phyloP scores from a whole-genome alignment of 106 monocot species.

The Allium sativum region DNA sequence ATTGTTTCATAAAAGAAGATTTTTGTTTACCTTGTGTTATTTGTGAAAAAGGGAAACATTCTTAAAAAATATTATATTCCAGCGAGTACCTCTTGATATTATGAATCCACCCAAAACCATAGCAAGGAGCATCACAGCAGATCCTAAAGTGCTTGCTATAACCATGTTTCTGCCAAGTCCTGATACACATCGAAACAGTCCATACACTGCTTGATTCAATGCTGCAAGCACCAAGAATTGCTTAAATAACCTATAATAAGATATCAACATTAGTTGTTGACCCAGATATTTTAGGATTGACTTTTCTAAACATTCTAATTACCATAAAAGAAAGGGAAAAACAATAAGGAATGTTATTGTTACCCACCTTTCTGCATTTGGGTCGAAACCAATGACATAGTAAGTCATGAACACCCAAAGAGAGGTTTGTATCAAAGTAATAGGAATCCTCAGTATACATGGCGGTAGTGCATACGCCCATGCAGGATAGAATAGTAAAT shows the following conservation, averaged over 20 bases:
- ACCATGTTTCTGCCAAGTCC: slow-evolving; percentile 45
- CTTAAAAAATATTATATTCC: too few relatives aligned
- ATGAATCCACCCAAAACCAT: slow-evolving; percentile 67
- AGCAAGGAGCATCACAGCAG: slow-evolving; percentile 42
- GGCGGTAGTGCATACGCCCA: slow-evolving; percentile 69
- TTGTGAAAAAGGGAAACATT: too few relatives aligned
- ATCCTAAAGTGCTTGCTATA: slow-evolving; percentile 64
- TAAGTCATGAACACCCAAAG: slow-evolving; percentile 46
- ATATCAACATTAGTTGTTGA: too few relatives aligned
- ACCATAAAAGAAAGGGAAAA: too few relatives aligned
- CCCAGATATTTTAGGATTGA: too few relatives aligned
- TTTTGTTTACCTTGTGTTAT: too few relatives aligned
- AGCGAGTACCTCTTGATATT: slow-evolving; percentile 32
- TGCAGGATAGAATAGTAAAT: slow-evolving; percentile 61
- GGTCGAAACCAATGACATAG: slow-evolving; percentile 69
- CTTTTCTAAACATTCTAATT: too few relatives aligned
- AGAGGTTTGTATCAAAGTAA: slow-evolving; percentile 34
- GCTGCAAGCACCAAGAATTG: slow-evolving; percentile 44
- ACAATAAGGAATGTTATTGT: neutral
- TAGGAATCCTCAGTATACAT: slow-evolving; percentile 68
- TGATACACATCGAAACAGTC: slow-evolving; percentile 47
- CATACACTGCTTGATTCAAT: slow-evolving; percentile 48
- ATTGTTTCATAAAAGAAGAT: too few relatives aligned
- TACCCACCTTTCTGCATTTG: slow-evolving; percentile 32
- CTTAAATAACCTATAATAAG: slow-evolving; percentile 23